A percentile compares a stretch with the other conserved stretches of the same genome.
Evolutionary conservation across 345 rosid species (phyloP).

Genomic region (Salix viminalis): DNA sequence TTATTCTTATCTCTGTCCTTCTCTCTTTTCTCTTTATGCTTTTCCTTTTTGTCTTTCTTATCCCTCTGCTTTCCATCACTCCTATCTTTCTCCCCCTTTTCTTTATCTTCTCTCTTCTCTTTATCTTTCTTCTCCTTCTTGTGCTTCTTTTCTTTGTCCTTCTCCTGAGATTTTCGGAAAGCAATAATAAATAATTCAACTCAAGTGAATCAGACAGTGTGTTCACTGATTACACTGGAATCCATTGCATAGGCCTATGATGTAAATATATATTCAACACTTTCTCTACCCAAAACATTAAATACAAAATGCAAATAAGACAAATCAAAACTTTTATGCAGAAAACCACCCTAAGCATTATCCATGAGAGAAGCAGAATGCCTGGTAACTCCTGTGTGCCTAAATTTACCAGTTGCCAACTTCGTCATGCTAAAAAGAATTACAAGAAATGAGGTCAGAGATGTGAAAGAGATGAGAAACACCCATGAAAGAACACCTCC

Average conservation of each 20-base stretch:
- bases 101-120: constrained; percentile 47
- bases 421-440: not conserved
- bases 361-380: not conserved
- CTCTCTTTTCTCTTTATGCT: constrained; percentile 23
- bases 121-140: constrained; percentile 51
- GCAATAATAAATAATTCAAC: not conserved
- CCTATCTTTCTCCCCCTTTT: constrained; percentile 51
- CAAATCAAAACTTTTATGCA: not conserved
- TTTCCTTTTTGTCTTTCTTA: constrained; percentile 43
- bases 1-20: constrained; percentile 29
- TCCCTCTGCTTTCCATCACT: constrained; percentile 48
- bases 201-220: not conserved
- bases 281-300: not conserved
- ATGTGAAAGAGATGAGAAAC: not conserved
- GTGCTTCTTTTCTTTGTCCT: constrained; percentile 46
- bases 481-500: not conserved
- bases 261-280: not conserved
- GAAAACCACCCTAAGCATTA: not conserved
- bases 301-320: not conserved
- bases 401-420: not conserved
- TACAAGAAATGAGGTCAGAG: not conserved
- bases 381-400: not conserved
- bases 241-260: not conserved
- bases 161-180: constrained; percentile 37
- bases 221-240: not conserved